Evolutionary conservation across 768 basidiomycete genomes (phyloP).

Genomic region (Tephrocybe sp.): DNA sequence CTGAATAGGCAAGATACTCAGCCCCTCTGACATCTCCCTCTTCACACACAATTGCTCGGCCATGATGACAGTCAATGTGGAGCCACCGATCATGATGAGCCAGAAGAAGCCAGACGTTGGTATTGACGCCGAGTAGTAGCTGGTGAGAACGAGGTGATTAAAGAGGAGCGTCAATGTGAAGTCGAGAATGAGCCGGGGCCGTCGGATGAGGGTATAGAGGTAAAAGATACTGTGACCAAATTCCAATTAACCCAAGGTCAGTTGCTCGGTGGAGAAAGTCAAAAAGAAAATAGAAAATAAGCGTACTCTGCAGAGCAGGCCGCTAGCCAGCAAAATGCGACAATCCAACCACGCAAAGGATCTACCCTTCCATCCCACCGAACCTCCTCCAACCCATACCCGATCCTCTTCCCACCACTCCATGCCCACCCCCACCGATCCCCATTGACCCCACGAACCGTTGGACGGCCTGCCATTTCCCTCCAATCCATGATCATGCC

Average conservation of each 20-base stretch:
- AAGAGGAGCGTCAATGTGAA: conserved; percentile 88
- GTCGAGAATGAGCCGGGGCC: conserved; percentile 93
- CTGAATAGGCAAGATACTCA: conserved; percentile 50
- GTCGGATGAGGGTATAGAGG: conserved; percentile 82
- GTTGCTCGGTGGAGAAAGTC: not conserved
- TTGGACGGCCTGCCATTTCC: conserved; percentile 85
- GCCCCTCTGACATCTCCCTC: conserved; percentile 85
- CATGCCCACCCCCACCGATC: conserved; percentile 74
- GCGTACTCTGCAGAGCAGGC: conserved; percentile 86
- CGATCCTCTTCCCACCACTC: conserved; percentile 77
- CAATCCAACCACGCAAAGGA: conserved; percentile 84
- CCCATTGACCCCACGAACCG: conserved; percentile 63
- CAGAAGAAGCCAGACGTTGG: conserved; percentile 95
- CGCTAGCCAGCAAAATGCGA: conserved; percentile 81
- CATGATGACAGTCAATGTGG: conserved; percentile 70
- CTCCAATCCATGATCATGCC: conserved; percentile 98
- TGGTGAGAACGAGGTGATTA: conserved; percentile 90
- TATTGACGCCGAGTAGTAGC: conserved; percentile 79
- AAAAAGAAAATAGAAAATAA: not conserved
- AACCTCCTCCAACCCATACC: conserved; percentile 50
- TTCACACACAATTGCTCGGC: conserved; percentile 92
- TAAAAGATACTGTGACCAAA: conserved; percentile 58
- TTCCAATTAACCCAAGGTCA: conserved; percentile 3
- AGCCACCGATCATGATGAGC: conserved; percentile 69
- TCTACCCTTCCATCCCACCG: conserved; percentile 72